Evolutionary conservation across 2,329 filamentous ascomycete species (phyloP).

Genomic region (Neonectria faginata): DNA sequence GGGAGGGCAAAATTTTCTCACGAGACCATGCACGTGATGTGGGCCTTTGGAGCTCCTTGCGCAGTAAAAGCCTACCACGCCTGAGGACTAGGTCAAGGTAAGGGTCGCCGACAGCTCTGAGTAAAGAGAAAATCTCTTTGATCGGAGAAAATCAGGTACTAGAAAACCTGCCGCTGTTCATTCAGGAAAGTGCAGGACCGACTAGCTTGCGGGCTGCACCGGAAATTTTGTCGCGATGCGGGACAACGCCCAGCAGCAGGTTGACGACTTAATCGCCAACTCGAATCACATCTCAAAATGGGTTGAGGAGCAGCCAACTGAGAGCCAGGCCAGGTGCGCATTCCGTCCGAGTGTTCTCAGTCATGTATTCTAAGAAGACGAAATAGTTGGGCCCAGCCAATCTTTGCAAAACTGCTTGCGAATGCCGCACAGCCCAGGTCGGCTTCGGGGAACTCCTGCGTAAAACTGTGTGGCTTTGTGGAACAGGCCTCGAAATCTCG

Average conservation of each 20-base stretch:
- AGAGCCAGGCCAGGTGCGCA: slow-evolving; percentile 53
- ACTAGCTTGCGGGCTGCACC: neutral
- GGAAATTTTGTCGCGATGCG: slow-evolving; percentile 35
- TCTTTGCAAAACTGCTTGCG: slow-evolving; percentile 62
- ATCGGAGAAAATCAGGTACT: neutral
- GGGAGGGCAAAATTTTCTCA: slow-evolving; percentile 53
- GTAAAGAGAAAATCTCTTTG: slow-evolving; percentile 13
- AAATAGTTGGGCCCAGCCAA: slow-evolving; percentile 50
- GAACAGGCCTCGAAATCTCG: slow-evolving; percentile 67
- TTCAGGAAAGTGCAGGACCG: slow-evolving; percentile 12
- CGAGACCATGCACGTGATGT: slow-evolving; percentile 49
- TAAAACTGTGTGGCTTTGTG: slow-evolving; percentile 71
- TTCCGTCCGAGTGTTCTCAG: slow-evolving; percentile 26
- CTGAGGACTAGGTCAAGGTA: slow-evolving; percentile 12
- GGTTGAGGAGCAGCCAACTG: slow-evolving; percentile 55
- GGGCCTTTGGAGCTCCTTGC: neutral
- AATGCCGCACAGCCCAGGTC: slow-evolving; percentile 66
- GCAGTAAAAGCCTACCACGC: slow-evolving; percentile 27
- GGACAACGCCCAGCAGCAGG: slow-evolving; percentile 43
- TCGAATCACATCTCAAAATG: slow-evolving; percentile 55
- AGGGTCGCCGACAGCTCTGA: slow-evolving; percentile 27
- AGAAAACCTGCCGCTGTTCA: neutral
- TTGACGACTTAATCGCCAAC: slow-evolving; percentile 51
- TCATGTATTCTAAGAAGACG: slow-evolving; percentile 42
- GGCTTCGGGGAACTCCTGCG: slow-evolving; percentile 66